These are phyloP conservation scores for Clitopilus passeckerianus DNA, from an alignment of 768 basidiomycete species.

Conservation along the genomic window DNA sequence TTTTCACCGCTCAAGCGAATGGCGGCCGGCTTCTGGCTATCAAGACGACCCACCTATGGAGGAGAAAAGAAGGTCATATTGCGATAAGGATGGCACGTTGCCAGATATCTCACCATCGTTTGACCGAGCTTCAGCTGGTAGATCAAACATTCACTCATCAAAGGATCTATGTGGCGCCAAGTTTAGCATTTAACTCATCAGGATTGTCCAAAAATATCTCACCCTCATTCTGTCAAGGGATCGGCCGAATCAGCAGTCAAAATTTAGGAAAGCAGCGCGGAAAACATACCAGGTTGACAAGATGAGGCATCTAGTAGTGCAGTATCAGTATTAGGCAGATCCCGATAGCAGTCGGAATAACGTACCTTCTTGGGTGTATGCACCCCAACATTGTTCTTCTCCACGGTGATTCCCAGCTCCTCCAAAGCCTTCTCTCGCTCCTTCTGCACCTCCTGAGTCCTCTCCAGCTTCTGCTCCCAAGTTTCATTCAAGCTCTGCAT, in stretches of 20 bases:
- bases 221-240: constrained; percentile 64
- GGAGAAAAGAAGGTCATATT: not conserved
- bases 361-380: constrained; percentile 95
- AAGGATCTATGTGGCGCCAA: constrained; percentile 55
- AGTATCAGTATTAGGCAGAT: constrained; percentile 4
- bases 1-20: constrained; percentile 92
- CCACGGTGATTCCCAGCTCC: constrained; percentile 95
- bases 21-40: constrained; percentile 75
- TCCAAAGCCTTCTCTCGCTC: constrained; percentile 97
- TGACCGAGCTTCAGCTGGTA: constrained; percentile 35
- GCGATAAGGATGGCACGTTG: not conserved
- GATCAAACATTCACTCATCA: constrained; percentile 94
- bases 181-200: not conserved
- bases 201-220: constrained; percentile 15
- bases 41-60: constrained; percentile 77
- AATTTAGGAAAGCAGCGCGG: not conserved
- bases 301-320: constrained; percentile 73
- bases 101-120: constrained; percentile 12
- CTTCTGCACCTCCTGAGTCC: constrained; percentile 92
- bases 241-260: constrained; percentile 10
- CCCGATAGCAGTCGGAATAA: constrained; percentile 14
- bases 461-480: constrained; percentile 90
- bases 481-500: constrained; percentile 93
- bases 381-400: constrained; percentile 94
- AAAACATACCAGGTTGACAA: constrained; percentile 81